These are phyloP conservation scores for Ochromonas danica DNA, from an alignment of 108 stramenopile species.

Conservation along the genomic window DNA sequence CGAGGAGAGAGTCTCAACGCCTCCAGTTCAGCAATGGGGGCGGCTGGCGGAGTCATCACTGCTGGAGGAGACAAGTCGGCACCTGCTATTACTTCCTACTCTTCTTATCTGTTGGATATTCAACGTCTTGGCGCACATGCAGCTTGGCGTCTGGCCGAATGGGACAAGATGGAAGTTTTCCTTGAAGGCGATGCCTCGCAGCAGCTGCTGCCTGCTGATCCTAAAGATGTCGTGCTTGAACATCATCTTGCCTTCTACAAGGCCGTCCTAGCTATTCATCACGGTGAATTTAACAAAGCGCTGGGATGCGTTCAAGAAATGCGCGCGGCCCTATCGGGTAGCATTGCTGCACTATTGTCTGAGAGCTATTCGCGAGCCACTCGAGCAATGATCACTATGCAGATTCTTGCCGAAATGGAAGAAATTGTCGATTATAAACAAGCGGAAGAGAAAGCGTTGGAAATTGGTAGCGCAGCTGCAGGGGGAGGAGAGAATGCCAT, in stretches of 20 bases:
- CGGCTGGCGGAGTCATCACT: conserved; percentile 38
- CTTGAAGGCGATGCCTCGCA: conserved; percentile 30
- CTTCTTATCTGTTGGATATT: conserved; percentile 19
- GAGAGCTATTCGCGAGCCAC: conserved; percentile 52
- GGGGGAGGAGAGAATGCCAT: neutral
- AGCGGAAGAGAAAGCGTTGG: neutral
- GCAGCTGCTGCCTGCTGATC: neutral
- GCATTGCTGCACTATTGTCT: conserved; percentile 37
- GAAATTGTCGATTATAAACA: conserved; percentile 51
- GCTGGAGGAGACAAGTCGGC: neutral
- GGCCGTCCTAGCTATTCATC: conserved; percentile 39
- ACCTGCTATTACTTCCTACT: neutral
- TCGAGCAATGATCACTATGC: conserved; percentile 44
- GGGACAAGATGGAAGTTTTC: conserved; percentile 43
- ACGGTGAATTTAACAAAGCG: conserved; percentile 35
- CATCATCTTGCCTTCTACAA: neutral
- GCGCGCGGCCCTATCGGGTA: conserved; percentile 28
- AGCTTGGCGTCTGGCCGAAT: conserved; percentile 42
- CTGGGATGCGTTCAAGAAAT: neutral
- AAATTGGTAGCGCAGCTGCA: neutral
- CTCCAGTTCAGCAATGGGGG: neutral
- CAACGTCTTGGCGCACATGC: conserved; percentile 44
- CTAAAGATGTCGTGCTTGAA: conserved; percentile 31
- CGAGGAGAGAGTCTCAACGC: conserved; percentile 26
- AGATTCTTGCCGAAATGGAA: conserved; percentile 50